These are phyloP conservation scores for Peribolospora kevripleyi DNA, from an alignment of 768 basidiomycete genomes.

Conservation along the genomic window DNA sequence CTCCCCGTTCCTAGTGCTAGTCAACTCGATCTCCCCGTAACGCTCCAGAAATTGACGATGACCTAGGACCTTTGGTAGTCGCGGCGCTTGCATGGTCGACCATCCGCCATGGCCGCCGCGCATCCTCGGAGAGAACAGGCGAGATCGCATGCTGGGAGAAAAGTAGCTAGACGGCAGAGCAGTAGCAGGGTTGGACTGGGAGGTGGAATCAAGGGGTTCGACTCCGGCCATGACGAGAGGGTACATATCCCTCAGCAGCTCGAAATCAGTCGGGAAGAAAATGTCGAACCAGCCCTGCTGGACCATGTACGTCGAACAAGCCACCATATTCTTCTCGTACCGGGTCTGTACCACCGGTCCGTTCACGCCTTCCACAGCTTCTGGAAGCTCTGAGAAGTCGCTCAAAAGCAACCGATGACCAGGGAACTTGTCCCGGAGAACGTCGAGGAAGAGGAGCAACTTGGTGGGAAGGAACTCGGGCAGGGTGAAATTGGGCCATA, in stretches of 20 bases:
- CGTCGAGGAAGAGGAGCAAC: slow-evolving; percentile 55
- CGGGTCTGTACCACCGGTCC: slow-evolving; percentile 93
- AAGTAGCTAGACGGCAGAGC: slow-evolving; percentile 6
- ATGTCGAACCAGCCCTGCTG: slow-evolving; percentile 94
- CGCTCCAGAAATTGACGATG: slow-evolving; percentile 73
- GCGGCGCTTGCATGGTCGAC: slow-evolving; percentile 28
- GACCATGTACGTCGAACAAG: slow-evolving; percentile 73
- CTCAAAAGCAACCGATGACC: slow-evolving; percentile 79
- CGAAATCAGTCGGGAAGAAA: slow-evolving; percentile 88
- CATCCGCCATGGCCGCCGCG: slow-evolving; percentile 11
- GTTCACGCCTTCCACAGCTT: slow-evolving; percentile 48
- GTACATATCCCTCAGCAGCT: slow-evolving; percentile 66
- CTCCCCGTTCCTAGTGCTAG: slow-evolving; percentile 19
- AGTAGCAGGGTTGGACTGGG: not conserved
- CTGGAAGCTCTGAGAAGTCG: slow-evolving; percentile 72
- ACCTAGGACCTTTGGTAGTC: slow-evolving; percentile 49
- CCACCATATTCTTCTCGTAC: slow-evolving; percentile 56
- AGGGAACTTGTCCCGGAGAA: slow-evolving; percentile 61
- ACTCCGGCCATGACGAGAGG: slow-evolving; percentile 35
- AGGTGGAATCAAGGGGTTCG: slow-evolving; percentile 14
- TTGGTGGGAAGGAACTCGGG: slow-evolving; percentile 88
- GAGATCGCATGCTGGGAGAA: slow-evolving; percentile 9
- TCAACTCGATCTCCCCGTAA: slow-evolving; percentile 50
- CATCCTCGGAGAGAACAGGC: slow-evolving; percentile 13
- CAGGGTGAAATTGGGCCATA: slow-evolving; percentile 63